phyloP scores from a whole-genome alignment of 148 eudicot species.

The Fagopyrum homotropicum region DNA sequence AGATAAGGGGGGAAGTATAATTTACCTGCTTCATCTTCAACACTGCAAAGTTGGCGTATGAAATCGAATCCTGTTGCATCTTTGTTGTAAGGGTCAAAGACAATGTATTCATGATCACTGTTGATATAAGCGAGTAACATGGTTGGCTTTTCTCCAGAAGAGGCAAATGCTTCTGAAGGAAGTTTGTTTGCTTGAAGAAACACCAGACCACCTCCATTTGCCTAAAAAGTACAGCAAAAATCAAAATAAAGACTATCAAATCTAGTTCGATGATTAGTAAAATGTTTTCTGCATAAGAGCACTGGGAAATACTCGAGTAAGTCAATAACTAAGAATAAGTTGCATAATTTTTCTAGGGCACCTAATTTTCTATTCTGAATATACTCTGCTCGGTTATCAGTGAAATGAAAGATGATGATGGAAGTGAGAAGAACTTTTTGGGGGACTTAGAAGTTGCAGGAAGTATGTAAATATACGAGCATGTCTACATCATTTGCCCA shows the following conservation, averaged over 20 bases:
- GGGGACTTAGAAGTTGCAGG: neutral
- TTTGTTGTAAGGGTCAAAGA: slow-evolving; percentile 58
- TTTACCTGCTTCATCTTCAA: slow-evolving; percentile 46
- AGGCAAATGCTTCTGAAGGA: slow-evolving; percentile 28
- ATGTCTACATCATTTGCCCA: neutral
- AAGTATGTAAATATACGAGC: neutral
- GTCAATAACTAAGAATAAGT: neutral
- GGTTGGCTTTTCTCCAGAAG: slow-evolving; percentile 29
- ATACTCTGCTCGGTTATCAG: too few species aligned
- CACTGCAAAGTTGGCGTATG: slow-evolving; percentile 20
- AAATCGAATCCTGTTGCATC: slow-evolving; percentile 27
- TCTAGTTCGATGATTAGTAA: neutral
- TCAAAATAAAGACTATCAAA: neutral
- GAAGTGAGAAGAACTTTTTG: neutral
- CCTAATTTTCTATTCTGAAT: neutral
- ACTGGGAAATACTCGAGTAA: neutral
- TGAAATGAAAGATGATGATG: neutral
- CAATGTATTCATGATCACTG: slow-evolving; percentile 56
- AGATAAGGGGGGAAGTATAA: neutral
- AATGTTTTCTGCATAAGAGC: neutral
- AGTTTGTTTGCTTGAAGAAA: slow-evolving; percentile 37
- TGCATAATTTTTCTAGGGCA: neutral
- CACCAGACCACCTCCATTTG: slow-evolving; percentile 61
- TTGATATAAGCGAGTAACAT: slow-evolving; percentile 52
- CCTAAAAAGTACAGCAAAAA: slow-evolving; percentile 33